phyloP scores from a whole-genome alignment of 2,329 filamentous ascomycete species.

The Proliferodiscus dingleyae region DNA sequence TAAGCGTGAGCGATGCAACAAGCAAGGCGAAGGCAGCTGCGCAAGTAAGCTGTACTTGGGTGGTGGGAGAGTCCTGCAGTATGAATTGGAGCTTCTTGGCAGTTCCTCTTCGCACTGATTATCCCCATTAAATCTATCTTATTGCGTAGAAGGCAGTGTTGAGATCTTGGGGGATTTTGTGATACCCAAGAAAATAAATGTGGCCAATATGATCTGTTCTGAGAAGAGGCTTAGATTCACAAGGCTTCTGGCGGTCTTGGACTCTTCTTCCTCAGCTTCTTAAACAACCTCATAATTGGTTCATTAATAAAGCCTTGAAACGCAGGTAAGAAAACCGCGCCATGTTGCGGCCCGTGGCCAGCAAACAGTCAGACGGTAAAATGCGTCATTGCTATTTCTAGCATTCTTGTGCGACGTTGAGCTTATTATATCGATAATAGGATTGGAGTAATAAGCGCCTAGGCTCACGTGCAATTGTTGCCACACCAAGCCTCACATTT shows the following conservation, averaged over 20 bases:
- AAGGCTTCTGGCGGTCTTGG: no score
- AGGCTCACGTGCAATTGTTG: neutral
- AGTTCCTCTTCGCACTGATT: no score
- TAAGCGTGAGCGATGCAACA: neutral
- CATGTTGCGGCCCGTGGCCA: neutral
- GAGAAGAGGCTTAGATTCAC: no score
- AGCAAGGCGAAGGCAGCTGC: neutral
- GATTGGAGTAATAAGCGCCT: neutral
- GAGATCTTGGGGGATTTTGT: neutral
- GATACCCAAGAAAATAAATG: neutral
- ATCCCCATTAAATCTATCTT: no score
- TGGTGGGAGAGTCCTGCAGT: neutral
- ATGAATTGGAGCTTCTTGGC: neutral
- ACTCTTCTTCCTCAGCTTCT: no score
- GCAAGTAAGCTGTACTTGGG: neutral
- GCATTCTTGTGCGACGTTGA: neutral
- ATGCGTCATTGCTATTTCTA: neutral
- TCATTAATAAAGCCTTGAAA: no score
- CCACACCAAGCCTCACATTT: neutral
- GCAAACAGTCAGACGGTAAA: neutral
- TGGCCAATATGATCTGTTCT: neutral
- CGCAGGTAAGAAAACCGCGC: neutral
- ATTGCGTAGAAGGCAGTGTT: neutral
- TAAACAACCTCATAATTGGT: no score
- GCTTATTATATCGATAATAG: neutral